Evolutionary conservation across 2,329 filamentous ascomycete genomes (phyloP), one percentile per base, ranked within the genome.

Genomic region (Catunica adiposa): DNA sequence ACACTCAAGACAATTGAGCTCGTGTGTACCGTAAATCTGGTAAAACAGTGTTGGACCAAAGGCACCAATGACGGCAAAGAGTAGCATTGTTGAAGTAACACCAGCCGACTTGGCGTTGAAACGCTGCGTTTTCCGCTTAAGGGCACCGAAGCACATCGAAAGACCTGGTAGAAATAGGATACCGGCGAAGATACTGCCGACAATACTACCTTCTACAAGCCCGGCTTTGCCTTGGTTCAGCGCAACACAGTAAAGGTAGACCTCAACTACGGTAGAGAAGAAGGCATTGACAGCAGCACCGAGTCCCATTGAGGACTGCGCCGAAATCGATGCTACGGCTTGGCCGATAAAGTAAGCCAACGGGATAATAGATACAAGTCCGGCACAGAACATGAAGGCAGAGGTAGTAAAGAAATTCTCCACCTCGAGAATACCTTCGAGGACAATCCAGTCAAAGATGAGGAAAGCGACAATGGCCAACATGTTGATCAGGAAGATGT

Each of bases 271-370:
- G 1, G 92, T 98, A 11, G 89, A 95, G 72, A 98, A 98, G 68
- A 98, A 94, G 50, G 92, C 92, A 63, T 98, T 98, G 72, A 97
- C 86, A 31, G 90, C 94, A 26, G 92, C 92, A 65, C 92, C 92
- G 7, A 98, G 76, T 25, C 92, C 92, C 92, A 98, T 98, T 3
- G 90, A 96, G 1, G 90, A 97, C 67, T 98, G 92, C 1, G 92
- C 92, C 8, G 92, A 98, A 62, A 98, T 98, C 54, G 92, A 98
- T 1, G 92, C 92, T 48, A 98, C 92, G 38, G 92, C 92, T 70
- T 98, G 92, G 1, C 92, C 92, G 62, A 98, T 98, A 67, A 98
- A 98, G 70, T 98, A 98, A 14, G 92, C 92, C 55, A 98, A 70
- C 2, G 92, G 92, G 51, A 98, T 96, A 66, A 98, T 94, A 47